Evolutionary conservation across 73 alveolate species (phyloP).

Genomic region (Paramecium pentaurelia): DNA sequence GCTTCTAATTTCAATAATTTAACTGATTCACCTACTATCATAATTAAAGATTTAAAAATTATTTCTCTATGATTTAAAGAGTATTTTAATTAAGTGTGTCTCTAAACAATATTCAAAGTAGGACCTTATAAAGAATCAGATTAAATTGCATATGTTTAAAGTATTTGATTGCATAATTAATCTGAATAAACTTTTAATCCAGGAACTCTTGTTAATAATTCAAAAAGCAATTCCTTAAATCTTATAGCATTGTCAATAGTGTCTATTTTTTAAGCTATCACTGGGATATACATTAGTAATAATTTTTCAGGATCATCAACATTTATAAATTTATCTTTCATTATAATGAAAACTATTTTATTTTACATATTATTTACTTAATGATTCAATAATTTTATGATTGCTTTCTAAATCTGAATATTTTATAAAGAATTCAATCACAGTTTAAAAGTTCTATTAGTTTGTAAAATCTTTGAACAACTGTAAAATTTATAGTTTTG

Average conservation of each 20-base stretch:
- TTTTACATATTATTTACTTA: not conserved
- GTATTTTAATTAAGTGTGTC: not conserved
- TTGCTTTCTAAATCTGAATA: constrained; percentile 5
- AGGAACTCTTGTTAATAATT: constrained; percentile 15
- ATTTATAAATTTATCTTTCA: not conserved
- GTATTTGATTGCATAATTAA: not conserved
- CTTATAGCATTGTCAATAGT: not conserved
- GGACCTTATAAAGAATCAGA: not conserved
- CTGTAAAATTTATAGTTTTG: not conserved
- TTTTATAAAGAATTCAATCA: not conserved
- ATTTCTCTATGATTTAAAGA: constrained; percentile 36
- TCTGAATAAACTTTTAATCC: not conserved
- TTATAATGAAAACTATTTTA: not conserved
- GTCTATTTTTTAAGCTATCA: not conserved
- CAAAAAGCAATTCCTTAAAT: not conserved
- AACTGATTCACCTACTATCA: constrained; percentile 6
- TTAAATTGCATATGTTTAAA: not conserved
- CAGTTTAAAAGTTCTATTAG: not conserved
- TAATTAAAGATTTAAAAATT: not conserved
- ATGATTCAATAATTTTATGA: not conserved
- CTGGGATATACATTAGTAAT: not conserved
- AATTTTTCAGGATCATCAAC: constrained; percentile 21
- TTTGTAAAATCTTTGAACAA: constrained; percentile 6
- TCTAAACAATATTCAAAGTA: not conserved
- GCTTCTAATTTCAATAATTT: not conserved